Percentiles rank a stretch among this genome's conserved stretches.
These are phyloP conservation scores for Myochromella boudieri DNA, from an alignment of 768 basidiomycete species.

Conservation along the genomic window DNA sequence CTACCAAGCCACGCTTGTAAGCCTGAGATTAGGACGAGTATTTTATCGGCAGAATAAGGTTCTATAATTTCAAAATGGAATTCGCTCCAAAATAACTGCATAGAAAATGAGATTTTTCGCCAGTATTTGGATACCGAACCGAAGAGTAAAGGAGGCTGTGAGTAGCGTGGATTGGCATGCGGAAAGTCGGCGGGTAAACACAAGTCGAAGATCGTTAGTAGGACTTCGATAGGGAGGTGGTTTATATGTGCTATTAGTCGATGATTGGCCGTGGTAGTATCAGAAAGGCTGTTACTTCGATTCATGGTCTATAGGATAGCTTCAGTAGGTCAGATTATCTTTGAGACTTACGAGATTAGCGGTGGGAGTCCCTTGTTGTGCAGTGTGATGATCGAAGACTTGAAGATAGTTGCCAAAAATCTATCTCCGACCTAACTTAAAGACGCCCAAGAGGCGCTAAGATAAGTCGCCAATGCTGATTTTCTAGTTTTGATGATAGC, in stretches of 20 bases:
- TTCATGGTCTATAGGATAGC: too few species aligned
- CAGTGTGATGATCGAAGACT: too few species aligned
- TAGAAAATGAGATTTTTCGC: neutral
- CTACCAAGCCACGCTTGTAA: neutral
- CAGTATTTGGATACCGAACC: neutral
- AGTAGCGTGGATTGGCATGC: neutral
- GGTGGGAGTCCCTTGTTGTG: too few species aligned
- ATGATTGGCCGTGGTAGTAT: too few species aligned
- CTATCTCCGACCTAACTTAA: too few species aligned
- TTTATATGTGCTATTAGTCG: neutral
- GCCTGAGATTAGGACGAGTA: neutral
- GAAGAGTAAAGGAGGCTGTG: neutral
- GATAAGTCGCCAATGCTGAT: too few species aligned
- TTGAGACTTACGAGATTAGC: too few species aligned
- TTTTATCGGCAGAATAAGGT: neutral
- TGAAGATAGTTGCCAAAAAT: too few species aligned
- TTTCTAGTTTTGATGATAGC: too few species aligned
- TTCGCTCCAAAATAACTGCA: neutral
- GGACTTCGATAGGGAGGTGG: neutral
- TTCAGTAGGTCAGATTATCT: too few species aligned
- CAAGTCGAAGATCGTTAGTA: neutral
- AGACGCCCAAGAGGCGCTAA: too few species aligned
- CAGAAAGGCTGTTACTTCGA: too few species aligned
- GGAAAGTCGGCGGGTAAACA: neutral
- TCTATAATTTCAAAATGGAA: neutral